Evolutionary conservation across 2,329 filamentous ascomycete genomes (phyloP).

Genomic region (Nemania sp.): DNA sequence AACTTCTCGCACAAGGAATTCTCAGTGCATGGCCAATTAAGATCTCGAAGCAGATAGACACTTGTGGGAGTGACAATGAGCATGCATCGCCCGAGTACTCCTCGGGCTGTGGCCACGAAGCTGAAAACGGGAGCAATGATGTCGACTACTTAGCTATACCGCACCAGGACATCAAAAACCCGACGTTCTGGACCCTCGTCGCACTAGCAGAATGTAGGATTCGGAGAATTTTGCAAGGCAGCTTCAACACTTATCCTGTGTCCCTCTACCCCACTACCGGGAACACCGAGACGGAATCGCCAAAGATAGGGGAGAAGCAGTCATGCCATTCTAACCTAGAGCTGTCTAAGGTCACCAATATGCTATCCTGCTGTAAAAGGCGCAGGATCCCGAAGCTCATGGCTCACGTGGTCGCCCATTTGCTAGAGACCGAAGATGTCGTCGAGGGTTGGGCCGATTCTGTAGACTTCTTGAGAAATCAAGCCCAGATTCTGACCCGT

Average conservation of each 20-base stretch:
- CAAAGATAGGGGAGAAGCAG: background rate
- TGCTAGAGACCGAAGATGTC: constrained; percentile 6
- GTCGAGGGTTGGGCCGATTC: constrained; percentile 12
- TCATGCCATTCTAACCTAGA: constrained; percentile 11
- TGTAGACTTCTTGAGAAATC: constrained; percentile 4
- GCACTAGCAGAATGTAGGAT: constrained; percentile 8
- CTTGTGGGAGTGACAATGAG: background rate
- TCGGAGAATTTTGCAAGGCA: constrained; percentile 13
- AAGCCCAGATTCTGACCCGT: constrained; percentile 5
- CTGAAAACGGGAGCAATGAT: background rate
- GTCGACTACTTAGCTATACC: background rate
- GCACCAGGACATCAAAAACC: constrained; percentile 6
- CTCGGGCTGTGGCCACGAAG: background rate
- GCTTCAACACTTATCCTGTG: constrained; percentile 6
- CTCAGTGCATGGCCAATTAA: constrained; percentile 2
- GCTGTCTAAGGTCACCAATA: constrained; percentile 9
- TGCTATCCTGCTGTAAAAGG: constrained; percentile 3
- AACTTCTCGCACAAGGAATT: background rate
- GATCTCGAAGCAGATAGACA: background rate
- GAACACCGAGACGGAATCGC: background rate
- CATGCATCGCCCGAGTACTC: background rate
- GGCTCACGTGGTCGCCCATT: constrained; percentile 2
- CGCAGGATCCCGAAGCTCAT: constrained; percentile 16
- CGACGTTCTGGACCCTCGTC: constrained; percentile 11
- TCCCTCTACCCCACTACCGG: constrained; percentile 14